phyloP scores from a whole-genome alignment of 768 basidiomycete species.

The Exidia glandulosa region DNA sequence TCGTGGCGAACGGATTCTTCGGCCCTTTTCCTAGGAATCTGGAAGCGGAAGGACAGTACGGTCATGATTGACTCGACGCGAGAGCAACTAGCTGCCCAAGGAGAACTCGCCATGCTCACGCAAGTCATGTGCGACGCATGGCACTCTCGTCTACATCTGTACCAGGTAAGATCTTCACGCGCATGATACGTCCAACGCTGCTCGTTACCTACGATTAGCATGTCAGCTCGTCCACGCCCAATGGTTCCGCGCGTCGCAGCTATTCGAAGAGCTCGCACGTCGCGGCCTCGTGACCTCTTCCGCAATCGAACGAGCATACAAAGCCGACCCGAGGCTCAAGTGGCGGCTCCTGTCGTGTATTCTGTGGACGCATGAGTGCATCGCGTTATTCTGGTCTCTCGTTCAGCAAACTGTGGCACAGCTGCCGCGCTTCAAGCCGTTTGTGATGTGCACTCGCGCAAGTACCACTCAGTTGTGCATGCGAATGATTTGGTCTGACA shows the following conservation, averaged over 20 bases:
- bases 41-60: not conserved
- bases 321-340: not conserved
- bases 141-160: slow-evolving; percentile 1
- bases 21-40: not conserved
- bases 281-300: not conserved
- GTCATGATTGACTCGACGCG: not conserved
- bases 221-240: not conserved
- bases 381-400: not conserved
- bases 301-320: not conserved
- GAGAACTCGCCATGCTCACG: not conserved
- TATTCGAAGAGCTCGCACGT: slow-evolving; percentile 1
- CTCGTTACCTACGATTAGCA: not conserved
- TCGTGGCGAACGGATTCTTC: slow-evolving; percentile 1
- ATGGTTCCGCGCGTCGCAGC: not conserved
- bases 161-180: not conserved
- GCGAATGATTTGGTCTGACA: too few species aligned
- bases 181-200: not conserved
- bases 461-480: not conserved
- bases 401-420: not conserved
- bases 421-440: not conserved
- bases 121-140: not conserved
- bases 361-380: not conserved
- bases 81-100: not conserved
- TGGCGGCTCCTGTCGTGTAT: not conserved
- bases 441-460: not conserved